Percentiles rank a stretch among this genome's conserved stretches.
Conservation (phyloP, 148 eudicot genomes). For the Nepenthes gracilis region DNA sequence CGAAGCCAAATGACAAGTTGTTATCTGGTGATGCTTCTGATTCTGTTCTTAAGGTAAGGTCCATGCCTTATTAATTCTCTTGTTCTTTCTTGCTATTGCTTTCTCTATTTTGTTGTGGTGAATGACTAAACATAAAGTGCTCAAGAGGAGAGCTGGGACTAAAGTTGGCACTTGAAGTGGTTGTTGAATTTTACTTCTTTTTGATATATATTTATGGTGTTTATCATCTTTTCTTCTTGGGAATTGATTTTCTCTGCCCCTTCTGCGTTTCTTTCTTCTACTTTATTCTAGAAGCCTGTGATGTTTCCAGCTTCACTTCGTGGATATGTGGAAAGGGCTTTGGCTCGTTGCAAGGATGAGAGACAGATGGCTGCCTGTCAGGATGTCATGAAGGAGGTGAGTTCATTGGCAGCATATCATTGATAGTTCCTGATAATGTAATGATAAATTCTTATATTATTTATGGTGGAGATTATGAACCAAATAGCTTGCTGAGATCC, state of each 20-base stretch:
- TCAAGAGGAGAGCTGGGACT: no score
- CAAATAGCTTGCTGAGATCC: no score
- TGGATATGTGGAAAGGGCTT: slow-evolving; percentile 97
- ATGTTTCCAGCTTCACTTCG: slow-evolving; percentile 80
- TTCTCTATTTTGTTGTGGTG: not conserved
- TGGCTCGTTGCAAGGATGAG: slow-evolving; percentile 93
- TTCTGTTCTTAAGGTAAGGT: slow-evolving; percentile 58
- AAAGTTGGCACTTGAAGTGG: not conserved
- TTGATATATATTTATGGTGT: not conserved
- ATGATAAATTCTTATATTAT: not conserved
- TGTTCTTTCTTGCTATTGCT: not conserved
- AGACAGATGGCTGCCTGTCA: slow-evolving; percentile 68
- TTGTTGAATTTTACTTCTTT: not conserved
- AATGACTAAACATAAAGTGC: no score
- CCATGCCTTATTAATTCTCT: slow-evolving; percentile 1
- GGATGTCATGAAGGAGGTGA: slow-evolving; percentile 80
- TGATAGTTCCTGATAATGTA: not conserved
- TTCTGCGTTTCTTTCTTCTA: slow-evolving; percentile 1
- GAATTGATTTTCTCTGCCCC: slow-evolving; percentile 4
- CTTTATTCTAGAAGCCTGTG: slow-evolving; percentile 44
- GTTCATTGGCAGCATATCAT: not conserved
- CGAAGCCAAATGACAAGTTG: slow-evolving; percentile 38
- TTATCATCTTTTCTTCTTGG: not conserved
- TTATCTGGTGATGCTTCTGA: slow-evolving; percentile 44
- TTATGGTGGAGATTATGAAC: no score